Conservation (phyloP, 2,329 filamentous ascomycete species). For the Penicillium crustosum region DNA sequence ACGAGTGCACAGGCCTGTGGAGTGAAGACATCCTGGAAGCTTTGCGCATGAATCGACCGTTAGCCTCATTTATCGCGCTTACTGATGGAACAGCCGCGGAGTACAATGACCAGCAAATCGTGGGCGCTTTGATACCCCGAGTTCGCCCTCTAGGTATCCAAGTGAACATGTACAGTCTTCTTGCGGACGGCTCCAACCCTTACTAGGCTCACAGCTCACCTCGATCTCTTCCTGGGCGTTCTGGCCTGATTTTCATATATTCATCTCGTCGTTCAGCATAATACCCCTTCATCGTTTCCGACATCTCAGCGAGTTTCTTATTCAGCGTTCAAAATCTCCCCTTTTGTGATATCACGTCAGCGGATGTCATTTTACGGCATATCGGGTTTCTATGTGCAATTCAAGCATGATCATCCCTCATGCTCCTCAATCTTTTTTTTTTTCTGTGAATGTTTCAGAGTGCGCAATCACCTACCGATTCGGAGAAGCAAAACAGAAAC, state of each 20-base stretch:
- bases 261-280: neutral
- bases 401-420: neutral
- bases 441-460: too few species aligned
- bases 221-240: neutral
- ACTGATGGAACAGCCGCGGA: conserved; percentile 55
- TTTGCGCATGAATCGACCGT: conserved; percentile 60
- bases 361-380: neutral
- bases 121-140: neutral
- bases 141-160: conserved; percentile 3
- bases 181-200: neutral
- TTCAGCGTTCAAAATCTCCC: neutral
- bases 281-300: neutral
- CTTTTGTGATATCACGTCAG: neutral
- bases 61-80: conserved; percentile 60
- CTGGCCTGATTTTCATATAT: neutral
- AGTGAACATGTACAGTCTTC: neutral
- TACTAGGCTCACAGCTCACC: neutral
- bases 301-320: neutral
- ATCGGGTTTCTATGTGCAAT: neutral
- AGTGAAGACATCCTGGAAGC: conserved; percentile 65
- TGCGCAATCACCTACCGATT: too few species aligned
- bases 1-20: conserved; percentile 69
- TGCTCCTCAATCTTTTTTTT: neutral
- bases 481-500: neutral
- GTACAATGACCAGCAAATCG: neutral